Percentiles rank a stretch among this genome's conserved stretches.
Conservation (phyloP, 208 protist genomes). For the Vickermania spadyakhi region DNA sequence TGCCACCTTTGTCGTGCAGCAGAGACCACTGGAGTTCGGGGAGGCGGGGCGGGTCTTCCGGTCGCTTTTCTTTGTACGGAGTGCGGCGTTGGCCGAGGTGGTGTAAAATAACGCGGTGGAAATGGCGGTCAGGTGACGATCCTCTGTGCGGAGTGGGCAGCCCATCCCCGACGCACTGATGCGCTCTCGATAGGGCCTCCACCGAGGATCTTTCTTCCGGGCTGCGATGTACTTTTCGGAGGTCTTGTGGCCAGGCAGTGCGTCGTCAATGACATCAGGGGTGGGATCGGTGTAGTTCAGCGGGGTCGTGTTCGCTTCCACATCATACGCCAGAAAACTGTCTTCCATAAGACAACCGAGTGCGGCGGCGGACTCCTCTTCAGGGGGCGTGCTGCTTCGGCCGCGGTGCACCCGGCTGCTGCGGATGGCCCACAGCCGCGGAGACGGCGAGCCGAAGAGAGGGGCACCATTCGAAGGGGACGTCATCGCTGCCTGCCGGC, state of each 20-base stretch:
- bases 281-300: not conserved
- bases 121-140: slow-evolving; percentile 11
- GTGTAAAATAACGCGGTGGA: slow-evolving; percentile 11
- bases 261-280: not conserved
- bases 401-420: slow-evolving; percentile 21
- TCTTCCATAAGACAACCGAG: not conserved
- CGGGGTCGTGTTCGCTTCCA: not conserved
- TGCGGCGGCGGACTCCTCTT: not conserved
- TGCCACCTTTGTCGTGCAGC: slow-evolving; percentile 18
- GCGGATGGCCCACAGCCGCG: slow-evolving; percentile 54
- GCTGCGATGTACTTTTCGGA: not conserved
- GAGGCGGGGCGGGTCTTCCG: slow-evolving; percentile 10
- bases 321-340: not conserved
- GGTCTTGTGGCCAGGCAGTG: not conserved
- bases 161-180: not conserved
- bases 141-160: slow-evolving; percentile 1
- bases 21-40: not conserved
- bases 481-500: not conserved
- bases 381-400: not conserved
- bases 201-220: slow-evolving; percentile 4
- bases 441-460: slow-evolving; percentile 20
- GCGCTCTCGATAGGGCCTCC: slow-evolving; percentile 19
- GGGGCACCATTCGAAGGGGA: not conserved
- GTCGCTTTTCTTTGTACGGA: not conserved
- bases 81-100: slow-evolving; percentile 2